Percentiles rank a stretch among this genome's conserved stretches.
These are phyloP conservation scores for Annulohypoxylon bovei DNA, from an alignment of 495 filamentous ascomycete species.

Conservation along the genomic window DNA sequence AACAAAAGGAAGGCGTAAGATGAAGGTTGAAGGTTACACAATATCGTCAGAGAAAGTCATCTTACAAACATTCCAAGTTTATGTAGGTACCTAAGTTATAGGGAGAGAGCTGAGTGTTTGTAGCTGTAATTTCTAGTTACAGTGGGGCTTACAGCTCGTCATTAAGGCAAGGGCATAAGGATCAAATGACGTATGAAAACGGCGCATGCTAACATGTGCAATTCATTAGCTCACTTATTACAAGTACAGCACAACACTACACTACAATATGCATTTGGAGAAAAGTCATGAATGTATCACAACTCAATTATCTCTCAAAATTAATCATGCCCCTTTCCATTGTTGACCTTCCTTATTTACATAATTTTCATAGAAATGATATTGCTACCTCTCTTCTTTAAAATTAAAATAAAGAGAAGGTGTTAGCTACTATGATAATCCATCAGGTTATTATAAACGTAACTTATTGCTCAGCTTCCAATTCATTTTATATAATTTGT, in stretches of 20 bases:
- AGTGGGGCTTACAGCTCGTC: conserved; percentile 32
- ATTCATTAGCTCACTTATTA: conserved; percentile 22
- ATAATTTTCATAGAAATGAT: neutral
- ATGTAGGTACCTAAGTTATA: neutral
- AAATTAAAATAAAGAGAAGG: no score
- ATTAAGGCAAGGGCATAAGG: neutral
- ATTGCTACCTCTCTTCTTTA: no score
- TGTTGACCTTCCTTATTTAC: neutral
- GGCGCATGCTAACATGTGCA: conserved; percentile 4
- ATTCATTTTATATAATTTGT: neutral
- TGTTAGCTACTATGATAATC: no score
- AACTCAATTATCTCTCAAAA: neutral
- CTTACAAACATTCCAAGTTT: neutral
- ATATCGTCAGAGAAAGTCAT: neutral
- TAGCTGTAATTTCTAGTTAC: conserved; percentile 16
- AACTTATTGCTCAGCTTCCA: no score
- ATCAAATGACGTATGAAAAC: conserved; percentile 24
- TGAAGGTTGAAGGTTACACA: conserved; percentile 16
- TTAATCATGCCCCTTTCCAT: neutral
- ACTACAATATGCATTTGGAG: neutral
- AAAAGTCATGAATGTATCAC: neutral
- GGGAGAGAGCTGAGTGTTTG: conserved; percentile 13
- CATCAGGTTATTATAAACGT: no score
- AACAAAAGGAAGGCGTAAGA: neutral
- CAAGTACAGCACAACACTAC: neutral